Evolutionary conservation across 139 green algal species (phyloP), one percentile per base, ranked within the genome.

Genomic region (Haematococcus sp.): DNA sequence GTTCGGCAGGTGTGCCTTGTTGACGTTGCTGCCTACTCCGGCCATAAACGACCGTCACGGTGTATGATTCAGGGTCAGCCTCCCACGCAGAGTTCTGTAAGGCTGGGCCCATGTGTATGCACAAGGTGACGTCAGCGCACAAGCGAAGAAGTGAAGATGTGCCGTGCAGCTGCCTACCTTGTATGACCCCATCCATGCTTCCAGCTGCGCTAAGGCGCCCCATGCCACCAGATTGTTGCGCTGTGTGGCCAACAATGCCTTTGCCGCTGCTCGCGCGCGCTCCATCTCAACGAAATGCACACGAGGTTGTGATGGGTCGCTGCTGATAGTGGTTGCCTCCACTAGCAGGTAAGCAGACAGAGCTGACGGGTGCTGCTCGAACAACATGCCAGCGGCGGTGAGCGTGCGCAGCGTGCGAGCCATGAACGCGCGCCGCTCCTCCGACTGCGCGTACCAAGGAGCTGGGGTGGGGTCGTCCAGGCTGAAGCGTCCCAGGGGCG

Each of bases 221-320:
- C 80, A 86, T 64, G 91, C 73, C 46, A 34, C 63, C 31, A 87
- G 59, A 56, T 82, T 81, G 32, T 71, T 67, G 16, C 87, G 72
- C 25, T 79, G 83, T 58, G 35, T 31, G 2, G 69, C 68, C 34
- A 93, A 79, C 46, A 93, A 71, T 60, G 70, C 23, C 71, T 85
- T 81, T 0, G 84, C 85, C 20, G 83, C 60, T 20, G 23, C 75
- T 1, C 77, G 35, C 4, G 76, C 81, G 0, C 79, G 71, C 23
- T 74, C 49, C 1, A 32, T 33, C 3, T 66, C 22, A 30, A 31
- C 2, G 35, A 49, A 68, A 40, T 71, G 52, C 2, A 23, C 15
- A 49, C 7, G 7, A 19, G 40, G 11, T 19, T 7, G 7, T 49
- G 40, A 7, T 11, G 40, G 7, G 7, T 7, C 40, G 11, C 40